Percentiles rank a stretch among this genome's conserved stretches.
Evolutionary conservation across 371 early-diverging fungal genomes (phyloP).

Genomic region (Apophysomyces trapeziformis): DNA sequence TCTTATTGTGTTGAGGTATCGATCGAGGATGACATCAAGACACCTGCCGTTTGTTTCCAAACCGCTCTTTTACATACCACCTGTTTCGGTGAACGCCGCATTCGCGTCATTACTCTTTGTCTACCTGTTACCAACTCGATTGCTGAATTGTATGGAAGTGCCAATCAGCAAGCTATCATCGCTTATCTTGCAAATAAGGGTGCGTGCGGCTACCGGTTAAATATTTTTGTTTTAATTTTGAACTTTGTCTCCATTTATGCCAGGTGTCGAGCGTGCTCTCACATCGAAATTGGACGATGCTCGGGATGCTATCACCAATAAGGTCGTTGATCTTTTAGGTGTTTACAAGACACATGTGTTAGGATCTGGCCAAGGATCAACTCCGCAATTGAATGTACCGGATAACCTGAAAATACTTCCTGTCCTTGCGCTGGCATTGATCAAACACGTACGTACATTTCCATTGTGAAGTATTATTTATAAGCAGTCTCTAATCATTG

Average conservation of each 20-base stretch:
- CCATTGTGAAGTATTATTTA: background rate
- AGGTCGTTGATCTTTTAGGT: conserved; percentile 82
- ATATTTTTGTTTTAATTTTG: too few species aligned
- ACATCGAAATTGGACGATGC: conserved; percentile 93
- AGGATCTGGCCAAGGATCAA: conserved; percentile 73
- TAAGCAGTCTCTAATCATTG: background rate
- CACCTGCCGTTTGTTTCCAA: conserved; percentile 91
- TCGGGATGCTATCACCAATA: conserved; percentile 90
- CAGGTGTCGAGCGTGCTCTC: conserved; percentile 81
- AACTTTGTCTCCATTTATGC: too few species aligned
- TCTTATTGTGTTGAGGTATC: conserved; percentile 90
- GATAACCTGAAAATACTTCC: conserved; percentile 89
- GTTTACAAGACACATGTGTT: conserved; percentile 85
- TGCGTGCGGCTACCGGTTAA: conserved; percentile 15
- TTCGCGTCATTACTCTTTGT: conserved; percentile 93
- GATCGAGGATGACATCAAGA: conserved; percentile 84
- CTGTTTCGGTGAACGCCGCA: conserved; percentile 85
- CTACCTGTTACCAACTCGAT: conserved; percentile 86
- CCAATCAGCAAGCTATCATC: conserved; percentile 86
- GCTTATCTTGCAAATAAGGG: conserved; percentile 87
- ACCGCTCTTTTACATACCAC: conserved; percentile 95
- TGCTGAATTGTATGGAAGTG: conserved; percentile 80
- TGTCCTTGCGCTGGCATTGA: conserved; percentile 77
- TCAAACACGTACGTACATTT: conserved; percentile 69
- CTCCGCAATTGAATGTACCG: conserved; percentile 81